Conservation (phyloP, 2,329 filamentous ascomycete genomes). For the Elsinoe arachidis region DNA sequence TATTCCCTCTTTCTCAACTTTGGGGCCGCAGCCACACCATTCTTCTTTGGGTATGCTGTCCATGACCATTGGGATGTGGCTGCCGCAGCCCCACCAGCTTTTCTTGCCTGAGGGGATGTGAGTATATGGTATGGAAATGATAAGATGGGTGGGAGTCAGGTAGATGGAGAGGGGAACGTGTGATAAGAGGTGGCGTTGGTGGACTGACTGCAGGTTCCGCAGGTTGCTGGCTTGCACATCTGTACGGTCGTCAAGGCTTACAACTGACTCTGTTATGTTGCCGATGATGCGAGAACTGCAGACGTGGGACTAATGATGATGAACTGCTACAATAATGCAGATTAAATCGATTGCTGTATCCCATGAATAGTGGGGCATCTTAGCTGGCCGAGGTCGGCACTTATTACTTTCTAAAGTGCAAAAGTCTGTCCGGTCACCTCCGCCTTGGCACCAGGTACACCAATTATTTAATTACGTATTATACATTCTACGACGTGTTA, state of each 20-base stretch:
- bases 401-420: too few relatives aligned
- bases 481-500: too few relatives aligned
- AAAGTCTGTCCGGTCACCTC: too few relatives aligned
- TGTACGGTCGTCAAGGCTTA: too few relatives aligned
- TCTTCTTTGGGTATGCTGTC: constrained; percentile 48
- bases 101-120: constrained; percentile 21
- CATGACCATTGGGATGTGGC: constrained; percentile 42
- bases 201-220: constrained; percentile 53
- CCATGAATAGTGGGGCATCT: not conserved
- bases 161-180: constrained; percentile 5
- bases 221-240: constrained; percentile 62
- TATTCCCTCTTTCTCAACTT: constrained; percentile 44
- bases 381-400: not conserved
- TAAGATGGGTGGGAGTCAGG: constrained; percentile 9
- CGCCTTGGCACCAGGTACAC: too few relatives aligned
- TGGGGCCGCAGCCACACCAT: constrained; percentile 58
- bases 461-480: too few relatives aligned
- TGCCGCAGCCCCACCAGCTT: constrained; percentile 29
- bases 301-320: too few relatives aligned
- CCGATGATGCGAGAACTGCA: too few relatives aligned
- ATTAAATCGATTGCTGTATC: not conserved
- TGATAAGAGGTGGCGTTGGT: not conserved
- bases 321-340: too few relatives aligned
- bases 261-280: too few relatives aligned
- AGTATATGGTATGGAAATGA: constrained; percentile 13